These are phyloP conservation scores for Dispira simplex DNA, from an alignment of 192 early-diverging fungal genomes.

Conservation along the genomic window DNA sequence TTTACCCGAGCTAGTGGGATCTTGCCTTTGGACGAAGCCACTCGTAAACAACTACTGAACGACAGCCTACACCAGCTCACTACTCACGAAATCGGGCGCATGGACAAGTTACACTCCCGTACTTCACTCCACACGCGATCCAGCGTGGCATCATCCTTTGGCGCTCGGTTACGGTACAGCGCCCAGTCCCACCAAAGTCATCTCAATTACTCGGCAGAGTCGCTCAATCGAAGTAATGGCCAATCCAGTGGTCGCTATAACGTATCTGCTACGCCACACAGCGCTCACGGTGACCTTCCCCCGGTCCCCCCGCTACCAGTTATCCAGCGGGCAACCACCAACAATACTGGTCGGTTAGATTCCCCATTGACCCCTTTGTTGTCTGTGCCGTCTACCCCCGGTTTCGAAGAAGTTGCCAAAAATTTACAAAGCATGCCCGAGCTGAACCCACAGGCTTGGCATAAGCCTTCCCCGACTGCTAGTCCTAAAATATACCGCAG, in stretches of 20 bases:
- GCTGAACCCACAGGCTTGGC: too few relatives aligned
- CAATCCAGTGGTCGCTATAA: too few relatives aligned
- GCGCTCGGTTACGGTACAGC: neutral
- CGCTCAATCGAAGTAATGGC: too few relatives aligned
- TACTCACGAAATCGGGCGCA: neutral
- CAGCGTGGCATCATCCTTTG: neutral
- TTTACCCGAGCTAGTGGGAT: neutral
- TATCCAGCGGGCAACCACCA: conserved; percentile 2
- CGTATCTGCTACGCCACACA: too few relatives aligned
- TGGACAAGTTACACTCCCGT: neutral
- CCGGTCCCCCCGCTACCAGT: conserved; percentile 9
- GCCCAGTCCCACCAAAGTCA: neutral
- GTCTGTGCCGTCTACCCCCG: too few relatives aligned
- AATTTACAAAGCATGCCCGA: too few relatives aligned
- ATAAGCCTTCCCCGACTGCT: too few relatives aligned
- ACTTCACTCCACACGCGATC: neutral
- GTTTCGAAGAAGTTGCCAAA: too few relatives aligned
- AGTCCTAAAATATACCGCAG: too few relatives aligned
- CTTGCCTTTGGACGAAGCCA: conserved; percentile 7
- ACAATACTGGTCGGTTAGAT: too few relatives aligned
- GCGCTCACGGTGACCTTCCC: neutral
- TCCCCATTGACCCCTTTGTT: too few relatives aligned
- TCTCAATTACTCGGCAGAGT: too few relatives aligned
- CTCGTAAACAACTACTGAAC: conserved; percentile 11
- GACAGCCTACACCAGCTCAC: conserved; percentile 1